phyloP scores from a whole-genome alignment of 805 yeast genomes.

The Metschnikowia arizonensis region DNA sequence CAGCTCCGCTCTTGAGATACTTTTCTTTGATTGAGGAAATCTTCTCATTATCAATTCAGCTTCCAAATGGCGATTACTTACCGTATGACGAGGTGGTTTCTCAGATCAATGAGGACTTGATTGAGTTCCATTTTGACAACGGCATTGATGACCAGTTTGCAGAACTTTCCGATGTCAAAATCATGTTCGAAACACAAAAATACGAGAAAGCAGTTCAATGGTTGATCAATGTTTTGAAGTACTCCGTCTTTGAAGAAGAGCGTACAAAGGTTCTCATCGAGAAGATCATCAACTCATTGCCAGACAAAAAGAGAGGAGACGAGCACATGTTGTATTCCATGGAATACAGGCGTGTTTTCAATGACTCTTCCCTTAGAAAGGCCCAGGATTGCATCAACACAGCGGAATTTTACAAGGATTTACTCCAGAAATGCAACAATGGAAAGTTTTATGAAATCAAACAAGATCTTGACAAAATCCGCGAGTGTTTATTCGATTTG shows the following conservation, averaged over 20 bases:
- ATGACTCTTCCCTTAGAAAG: slow-evolving; percentile 58
- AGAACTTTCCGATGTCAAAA: slow-evolving; percentile 59
- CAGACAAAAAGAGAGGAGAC: slow-evolving; percentile 63
- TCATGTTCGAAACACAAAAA: slow-evolving; percentile 58
- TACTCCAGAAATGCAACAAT: slow-evolving; percentile 45
- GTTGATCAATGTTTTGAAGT: slow-evolving; percentile 62
- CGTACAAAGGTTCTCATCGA: slow-evolving; percentile 66
- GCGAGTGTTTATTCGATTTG: slow-evolving; percentile 48
- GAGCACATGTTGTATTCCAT: slow-evolving; percentile 61
- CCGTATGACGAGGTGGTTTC: slow-evolving; percentile 77
- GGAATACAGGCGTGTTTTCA: slow-evolving; percentile 49
- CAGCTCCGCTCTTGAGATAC: slow-evolving; percentile 54
- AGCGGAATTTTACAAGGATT: slow-evolving; percentile 50
- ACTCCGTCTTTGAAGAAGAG: slow-evolving; percentile 65
- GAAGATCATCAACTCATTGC: slow-evolving; percentile 53
- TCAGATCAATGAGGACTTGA: slow-evolving; percentile 66
- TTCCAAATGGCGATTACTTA: slow-evolving; percentile 54
- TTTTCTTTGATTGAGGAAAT: slow-evolving; percentile 61
- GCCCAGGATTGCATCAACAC: slow-evolving; percentile 62
- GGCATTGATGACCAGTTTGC: slow-evolving; percentile 59
- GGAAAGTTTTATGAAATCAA: slow-evolving; percentile 50
- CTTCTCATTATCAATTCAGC: slow-evolving; percentile 66
- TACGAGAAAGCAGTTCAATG: slow-evolving; percentile 72
- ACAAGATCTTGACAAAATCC: slow-evolving; percentile 48
- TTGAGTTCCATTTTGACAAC: slow-evolving; percentile 51